phyloP scores from a whole-genome alignment of 2,329 filamentous ascomycete species.

The Aspergillus oerlinghausenensis region DNA sequence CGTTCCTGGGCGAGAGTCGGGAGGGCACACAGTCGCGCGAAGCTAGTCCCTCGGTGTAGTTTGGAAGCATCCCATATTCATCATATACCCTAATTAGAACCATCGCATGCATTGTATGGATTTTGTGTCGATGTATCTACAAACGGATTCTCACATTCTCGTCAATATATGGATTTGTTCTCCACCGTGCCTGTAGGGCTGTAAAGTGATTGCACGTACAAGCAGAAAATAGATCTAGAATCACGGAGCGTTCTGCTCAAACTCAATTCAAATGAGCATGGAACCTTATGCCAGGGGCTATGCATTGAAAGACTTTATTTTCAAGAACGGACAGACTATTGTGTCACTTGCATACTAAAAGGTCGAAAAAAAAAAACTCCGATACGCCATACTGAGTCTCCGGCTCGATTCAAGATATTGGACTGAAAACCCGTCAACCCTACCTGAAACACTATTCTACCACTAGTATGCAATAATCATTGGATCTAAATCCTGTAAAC shows the following conservation, averaged over 20 bases:
- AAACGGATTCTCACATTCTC: neutral
- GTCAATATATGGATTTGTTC: neutral
- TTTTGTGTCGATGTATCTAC: slow-evolving; percentile 7
- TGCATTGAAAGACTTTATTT: neutral
- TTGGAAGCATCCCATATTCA: slow-evolving; percentile 2
- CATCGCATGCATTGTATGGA: slow-evolving; percentile 1
- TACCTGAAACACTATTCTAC: neutral
- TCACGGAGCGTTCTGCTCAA: neutral
- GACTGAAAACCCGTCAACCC: neutral
- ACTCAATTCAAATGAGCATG: neutral
- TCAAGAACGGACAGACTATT: neutral
- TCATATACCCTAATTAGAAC: slow-evolving; percentile 6
- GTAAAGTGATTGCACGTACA: neutral
- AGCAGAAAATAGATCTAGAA: neutral
- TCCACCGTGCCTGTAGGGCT: neutral
- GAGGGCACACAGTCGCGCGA: slow-evolving; percentile 17
- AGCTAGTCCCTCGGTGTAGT: neutral
- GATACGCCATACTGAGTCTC: slow-evolving; percentile 2
- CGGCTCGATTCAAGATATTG: neutral
- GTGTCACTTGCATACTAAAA: slow-evolving; percentile 5
- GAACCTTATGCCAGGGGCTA: neutral
- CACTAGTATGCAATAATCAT: slow-evolving; percentile 1
- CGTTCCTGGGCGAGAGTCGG: slow-evolving; percentile 20
- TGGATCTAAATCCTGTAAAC: slow-evolving; percentile 63
- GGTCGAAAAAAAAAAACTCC: slow-evolving; percentile 1